Evolutionary conservation across 1,139 yeast species (phyloP).

Genomic region (Saccharomyces hybrid): DNA sequence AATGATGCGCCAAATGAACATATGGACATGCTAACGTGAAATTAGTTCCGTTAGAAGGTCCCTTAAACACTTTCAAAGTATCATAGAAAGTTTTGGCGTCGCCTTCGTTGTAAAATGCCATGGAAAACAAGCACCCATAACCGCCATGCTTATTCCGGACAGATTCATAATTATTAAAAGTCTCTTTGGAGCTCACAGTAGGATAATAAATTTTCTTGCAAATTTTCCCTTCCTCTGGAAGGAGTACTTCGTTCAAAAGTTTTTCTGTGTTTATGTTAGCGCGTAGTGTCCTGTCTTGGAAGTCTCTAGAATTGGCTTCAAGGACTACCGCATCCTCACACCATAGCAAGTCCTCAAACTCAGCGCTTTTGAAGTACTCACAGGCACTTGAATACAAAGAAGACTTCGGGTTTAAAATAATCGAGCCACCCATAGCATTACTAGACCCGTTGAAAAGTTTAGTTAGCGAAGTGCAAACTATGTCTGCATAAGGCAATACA

Average conservation of each 20-base stretch:
- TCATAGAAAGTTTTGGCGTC: conserved; percentile 74
- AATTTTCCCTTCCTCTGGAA: conserved; percentile 32
- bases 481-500: conserved; percentile 73
- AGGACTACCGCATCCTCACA: conserved; percentile 87
- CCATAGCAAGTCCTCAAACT: conserved; percentile 73
- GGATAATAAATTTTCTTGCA: conserved; percentile 72
- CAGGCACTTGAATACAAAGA: conserved; percentile 47
- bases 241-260: conserved; percentile 42
- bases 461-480: conserved; percentile 83
- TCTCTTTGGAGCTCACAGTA: conserved; percentile 37
- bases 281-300: conserved; percentile 55
- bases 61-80: conserved; percentile 68
- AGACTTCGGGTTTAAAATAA: conserved; percentile 67
- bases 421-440: conserved; percentile 90
- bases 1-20: conserved; percentile 79
- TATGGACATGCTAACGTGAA: conserved; percentile 91
- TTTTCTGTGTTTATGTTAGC: conserved; percentile 61
- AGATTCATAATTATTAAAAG: conserved; percentile 63
- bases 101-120: conserved; percentile 58
- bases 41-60: conserved; percentile 91
- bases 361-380: conserved; percentile 38
- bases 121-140: conserved; percentile 83
- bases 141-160: conserved; percentile 70
- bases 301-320: conserved; percentile 91
- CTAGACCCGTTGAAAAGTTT: conserved; percentile 95